Conservation (phyloP, 2,329 filamentous ascomycete genomes). For the Cercospora beticola region DNA sequence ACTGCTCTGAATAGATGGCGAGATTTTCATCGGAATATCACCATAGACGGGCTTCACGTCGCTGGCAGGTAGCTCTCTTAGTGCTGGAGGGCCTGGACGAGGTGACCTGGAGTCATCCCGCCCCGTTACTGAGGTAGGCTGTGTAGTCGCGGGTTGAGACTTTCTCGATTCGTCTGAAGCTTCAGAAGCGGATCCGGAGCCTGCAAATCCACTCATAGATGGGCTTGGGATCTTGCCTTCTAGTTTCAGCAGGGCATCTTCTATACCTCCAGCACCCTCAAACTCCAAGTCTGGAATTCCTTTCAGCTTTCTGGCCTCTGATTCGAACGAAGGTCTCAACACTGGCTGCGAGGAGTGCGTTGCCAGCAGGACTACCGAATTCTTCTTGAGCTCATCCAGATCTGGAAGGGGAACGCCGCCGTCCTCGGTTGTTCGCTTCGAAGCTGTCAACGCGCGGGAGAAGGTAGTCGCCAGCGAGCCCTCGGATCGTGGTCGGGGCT, state of each 20-base stretch:
- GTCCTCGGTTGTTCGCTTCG: constrained; percentile 20
- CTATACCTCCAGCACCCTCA: constrained; percentile 76
- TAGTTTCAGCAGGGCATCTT: constrained; percentile 87
- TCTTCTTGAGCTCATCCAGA: constrained; percentile 22
- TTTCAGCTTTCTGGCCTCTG: constrained; percentile 80
- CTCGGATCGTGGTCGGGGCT: constrained; percentile 46
- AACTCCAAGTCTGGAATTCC: constrained; percentile 68
- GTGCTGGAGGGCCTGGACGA: constrained; percentile 8
- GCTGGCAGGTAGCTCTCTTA: constrained; percentile 18
- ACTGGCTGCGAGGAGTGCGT: constrained; percentile 58
- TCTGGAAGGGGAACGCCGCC: constrained; percentile 17
- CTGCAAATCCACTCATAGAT: constrained; percentile 16
- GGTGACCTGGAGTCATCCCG: constrained; percentile 6
- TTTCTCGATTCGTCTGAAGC: constrained; percentile 1
- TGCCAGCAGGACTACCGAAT: constrained; percentile 44
- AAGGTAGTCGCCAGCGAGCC: constrained; percentile 27
- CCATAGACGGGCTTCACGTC: constrained; percentile 21
- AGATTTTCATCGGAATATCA: constrained; percentile 21
- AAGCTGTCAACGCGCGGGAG: constrained; percentile 4
- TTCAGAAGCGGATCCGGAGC: constrained; percentile 2
- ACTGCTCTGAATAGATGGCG: constrained; percentile 16
- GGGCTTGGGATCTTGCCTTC: constrained; percentile 62
- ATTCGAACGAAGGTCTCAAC: constrained; percentile 74
- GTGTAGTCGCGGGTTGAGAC: constrained; percentile 1
- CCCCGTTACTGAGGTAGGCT: constrained; percentile 10